A percentile compares a stretch with the other conserved stretches of the same genome.
phyloP scores from a whole-genome alignment of 1,284 basidiomycete genomes.

The Trichosporon ovoides region DNA sequence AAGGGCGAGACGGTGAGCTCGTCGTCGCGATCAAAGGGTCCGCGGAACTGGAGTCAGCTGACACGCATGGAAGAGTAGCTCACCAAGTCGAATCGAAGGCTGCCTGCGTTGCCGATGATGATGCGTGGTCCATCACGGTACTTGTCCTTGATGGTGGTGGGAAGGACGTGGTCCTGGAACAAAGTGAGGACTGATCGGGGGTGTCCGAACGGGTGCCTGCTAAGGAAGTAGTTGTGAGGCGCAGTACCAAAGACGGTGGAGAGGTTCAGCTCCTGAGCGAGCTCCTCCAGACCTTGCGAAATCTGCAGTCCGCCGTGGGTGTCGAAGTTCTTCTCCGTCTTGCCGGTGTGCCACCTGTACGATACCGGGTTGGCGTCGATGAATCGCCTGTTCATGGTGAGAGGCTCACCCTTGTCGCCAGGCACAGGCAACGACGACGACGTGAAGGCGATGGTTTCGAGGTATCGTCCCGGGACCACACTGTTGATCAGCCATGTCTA shows the following conservation, averaged over 20 bases:
- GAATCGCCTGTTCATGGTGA: constrained; percentile 49
- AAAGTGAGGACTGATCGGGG: constrained; percentile 60
- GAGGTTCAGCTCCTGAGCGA: constrained; percentile 37
- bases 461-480: constrained; percentile 74
- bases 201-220: constrained; percentile 62
- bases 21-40: constrained; percentile 71
- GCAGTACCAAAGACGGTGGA: constrained; percentile 58
- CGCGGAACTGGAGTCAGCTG: constrained; percentile 49
- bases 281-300: constrained; percentile 26
- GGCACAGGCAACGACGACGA: constrained; percentile 32
- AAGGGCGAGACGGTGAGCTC: constrained; percentile 69
- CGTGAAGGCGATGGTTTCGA: constrained; percentile 71
- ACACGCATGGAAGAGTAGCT: background rate
- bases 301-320: constrained; percentile 40
- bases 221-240: constrained; percentile 66
- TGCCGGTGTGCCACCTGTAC: constrained; percentile 42
- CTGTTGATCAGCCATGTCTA: constrained; percentile 58
- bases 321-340: constrained; percentile 33
- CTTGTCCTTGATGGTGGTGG: constrained; percentile 29
- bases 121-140: constrained; percentile 49
- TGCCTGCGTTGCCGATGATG: constrained; percentile 67
- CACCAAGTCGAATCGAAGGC: constrained; percentile 67
- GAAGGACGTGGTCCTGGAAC: constrained; percentile 57
- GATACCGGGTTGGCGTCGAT: constrained; percentile 51
- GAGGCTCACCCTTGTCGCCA: constrained; percentile 22